Evolutionary conservation across 768 basidiomycete species (phyloP).

Genomic region (Amanita thiersii): DNA sequence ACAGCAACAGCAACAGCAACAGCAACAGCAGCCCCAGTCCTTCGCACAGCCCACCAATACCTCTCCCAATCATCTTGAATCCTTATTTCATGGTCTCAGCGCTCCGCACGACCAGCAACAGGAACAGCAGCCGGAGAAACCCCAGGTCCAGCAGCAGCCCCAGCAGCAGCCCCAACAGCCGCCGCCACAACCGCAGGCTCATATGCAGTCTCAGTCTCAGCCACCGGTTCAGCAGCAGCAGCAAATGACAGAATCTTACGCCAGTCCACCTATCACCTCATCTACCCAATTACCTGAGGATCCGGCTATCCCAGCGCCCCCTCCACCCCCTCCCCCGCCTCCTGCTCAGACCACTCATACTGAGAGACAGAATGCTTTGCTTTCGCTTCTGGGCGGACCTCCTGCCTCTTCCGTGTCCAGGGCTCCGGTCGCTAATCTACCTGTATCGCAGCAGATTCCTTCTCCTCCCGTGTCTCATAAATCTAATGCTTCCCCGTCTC

Average conservation of each 20-base stretch:
- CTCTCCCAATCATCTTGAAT: conserved; percentile 56
- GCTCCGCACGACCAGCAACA: conserved; percentile 29
- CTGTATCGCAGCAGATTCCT: conserved; percentile 51
- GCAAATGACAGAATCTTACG: conserved; percentile 13
- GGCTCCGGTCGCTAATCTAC: conserved; percentile 17
- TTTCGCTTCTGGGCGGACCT: conserved; percentile 57
- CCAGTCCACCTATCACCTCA: conserved; percentile 23
- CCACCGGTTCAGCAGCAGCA: conserved; percentile 8
- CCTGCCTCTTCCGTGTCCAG: conserved; percentile 24
- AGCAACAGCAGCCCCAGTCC: conserved; percentile 25
- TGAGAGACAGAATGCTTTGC: conserved; percentile 69
- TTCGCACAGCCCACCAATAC: conserved; percentile 32
- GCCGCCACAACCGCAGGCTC: not conserved
- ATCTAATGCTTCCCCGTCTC: conserved; percentile 47
- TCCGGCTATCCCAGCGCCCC: conserved; percentile 15
- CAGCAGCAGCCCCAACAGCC: conserved; percentile 9
- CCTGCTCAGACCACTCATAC: conserved; percentile 34
- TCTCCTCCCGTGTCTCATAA: conserved; percentile 59
- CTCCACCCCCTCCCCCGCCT: conserved; percentile 17
- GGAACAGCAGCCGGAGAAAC: conserved; percentile 16
- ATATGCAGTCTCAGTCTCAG: not conserved
- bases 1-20: too few relatives aligned
- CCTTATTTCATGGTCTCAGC: conserved; percentile 53
- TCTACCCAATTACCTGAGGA: conserved; percentile 38
- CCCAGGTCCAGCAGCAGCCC: not conserved